Conservation (phyloP, 257 asterid species). For the Cordia subcordata region DNA sequence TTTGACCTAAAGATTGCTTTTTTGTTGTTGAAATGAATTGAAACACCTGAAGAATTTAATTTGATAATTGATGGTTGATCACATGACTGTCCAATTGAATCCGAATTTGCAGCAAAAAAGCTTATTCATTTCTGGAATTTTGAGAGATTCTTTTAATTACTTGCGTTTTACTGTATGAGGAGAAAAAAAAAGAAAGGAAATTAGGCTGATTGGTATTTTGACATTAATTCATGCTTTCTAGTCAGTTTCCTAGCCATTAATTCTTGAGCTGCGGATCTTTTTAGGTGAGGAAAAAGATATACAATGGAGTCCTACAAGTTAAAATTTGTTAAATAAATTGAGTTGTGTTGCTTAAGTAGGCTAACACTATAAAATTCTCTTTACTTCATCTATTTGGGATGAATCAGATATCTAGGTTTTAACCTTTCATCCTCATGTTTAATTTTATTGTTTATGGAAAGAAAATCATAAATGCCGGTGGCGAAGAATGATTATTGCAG, state of each 20-base stretch:
- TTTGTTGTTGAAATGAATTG: no score
- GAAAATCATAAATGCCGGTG: neutral
- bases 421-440: neutral
- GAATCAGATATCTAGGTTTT: neutral
- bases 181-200: no score
- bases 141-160: neutral
- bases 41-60: neutral
- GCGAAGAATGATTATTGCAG: neutral
- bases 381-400: neutral
- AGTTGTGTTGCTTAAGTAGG: no score
- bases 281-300: neutral
- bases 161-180: no score
- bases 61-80: no score
- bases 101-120: neutral
- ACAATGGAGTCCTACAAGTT: neutral
- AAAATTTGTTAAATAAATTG: neutral
- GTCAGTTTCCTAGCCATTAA: neutral
- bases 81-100: neutral
- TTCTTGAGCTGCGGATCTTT: neutral
- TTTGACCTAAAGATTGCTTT: neutral
- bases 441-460: neutral
- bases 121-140: neutral
- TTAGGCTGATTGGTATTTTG: no score
- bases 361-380: no score
- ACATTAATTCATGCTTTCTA: no score